Conservation (phyloP, 192 early-diverging fungal genomes). For the Coemansia sp. region DNA sequence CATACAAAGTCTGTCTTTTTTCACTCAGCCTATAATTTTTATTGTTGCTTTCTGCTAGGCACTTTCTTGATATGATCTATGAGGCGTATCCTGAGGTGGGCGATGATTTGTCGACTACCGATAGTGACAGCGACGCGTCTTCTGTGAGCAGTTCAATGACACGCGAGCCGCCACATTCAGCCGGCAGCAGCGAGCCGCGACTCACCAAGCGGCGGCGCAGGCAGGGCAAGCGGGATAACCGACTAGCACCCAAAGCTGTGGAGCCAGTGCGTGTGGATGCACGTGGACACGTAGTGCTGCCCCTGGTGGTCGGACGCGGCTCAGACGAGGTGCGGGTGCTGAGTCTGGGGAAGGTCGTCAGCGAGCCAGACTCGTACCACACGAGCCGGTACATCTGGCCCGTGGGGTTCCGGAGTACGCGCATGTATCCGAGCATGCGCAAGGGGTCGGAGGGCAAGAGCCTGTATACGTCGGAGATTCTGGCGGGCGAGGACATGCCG, state of each 20-base stretch:
- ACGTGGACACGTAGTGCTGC: constrained; percentile 53
- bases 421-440: constrained; percentile 57
- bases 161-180: too few relatives aligned
- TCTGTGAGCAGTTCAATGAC: too few relatives aligned
- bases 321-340: constrained; percentile 60
- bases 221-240: constrained; percentile 57
- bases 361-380: constrained; percentile 61
- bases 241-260: constrained; percentile 56
- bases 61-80: constrained; percentile 43
- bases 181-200: background rate
- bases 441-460: constrained; percentile 53
- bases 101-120: constrained; percentile 27
- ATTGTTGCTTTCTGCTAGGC: constrained; percentile 23
- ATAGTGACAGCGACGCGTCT: background rate
- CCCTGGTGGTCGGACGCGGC: constrained; percentile 58
- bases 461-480: constrained; percentile 62
- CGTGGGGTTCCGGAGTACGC: constrained; percentile 63
- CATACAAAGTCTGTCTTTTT: too few relatives aligned
- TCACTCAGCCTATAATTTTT: too few relatives aligned
- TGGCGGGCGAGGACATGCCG: constrained; percentile 59
- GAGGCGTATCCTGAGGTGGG: constrained; percentile 38
- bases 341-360: constrained; percentile 57
- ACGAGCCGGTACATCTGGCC: constrained; percentile 69
- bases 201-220: constrained; percentile 42
- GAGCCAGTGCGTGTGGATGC: constrained; percentile 54